Base-by-base conservation (phyloP, 148 eudicot genomes). In the Nepenthes gracilis region DNA sequence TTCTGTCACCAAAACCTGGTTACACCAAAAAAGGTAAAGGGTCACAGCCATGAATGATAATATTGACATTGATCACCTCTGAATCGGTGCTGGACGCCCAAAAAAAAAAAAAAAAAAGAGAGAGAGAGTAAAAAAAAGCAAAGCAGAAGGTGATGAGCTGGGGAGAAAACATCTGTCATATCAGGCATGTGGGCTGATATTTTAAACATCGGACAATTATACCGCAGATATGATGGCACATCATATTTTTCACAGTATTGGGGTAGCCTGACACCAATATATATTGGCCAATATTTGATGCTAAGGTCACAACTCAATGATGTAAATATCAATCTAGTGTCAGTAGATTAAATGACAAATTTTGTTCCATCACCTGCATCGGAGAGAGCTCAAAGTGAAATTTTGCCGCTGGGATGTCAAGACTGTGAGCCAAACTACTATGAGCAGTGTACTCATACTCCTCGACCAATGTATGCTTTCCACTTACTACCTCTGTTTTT, bases 391-490 rank as follows among this genome's bases (percentile, higher is more conserved):
- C 88, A 68, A 76, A 85, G 67, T 88, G 95, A 73, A 93, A 93
- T 73, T 85, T 88, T 5, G 95, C 80, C 15, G 67, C 95, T 35
- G 98, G 96, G 60, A 88, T 73, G 45, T 76, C 45, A 51, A 64
- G 59, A 64, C 91, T 88, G 62, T 82, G 96, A 35, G 79, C 67
- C 74, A 82, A 80, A 74, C 96, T 88, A 65, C 98, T 93, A 69
- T 93, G 96, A 0, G 98, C 91, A 23, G 96, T 88, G 75, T 93
- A 93, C 80, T 88, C 98, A 36, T 88, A 81, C 80, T 85, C 98
- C 69, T 86, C 91, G 13, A 85, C 68, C 66, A 93, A 45, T 47
- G 76, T 70, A 52, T 74, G 79, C 38, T 60, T 77, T 49, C 53
- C 53, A 36, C 82, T 65, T 67, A 79, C 64, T 67, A 93, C 90